Evolutionary conservation across 2,329 filamentous ascomycete species (phyloP), one percentile per base, ranked within the genome.

Genomic region (Fusarium napiforme): DNA sequence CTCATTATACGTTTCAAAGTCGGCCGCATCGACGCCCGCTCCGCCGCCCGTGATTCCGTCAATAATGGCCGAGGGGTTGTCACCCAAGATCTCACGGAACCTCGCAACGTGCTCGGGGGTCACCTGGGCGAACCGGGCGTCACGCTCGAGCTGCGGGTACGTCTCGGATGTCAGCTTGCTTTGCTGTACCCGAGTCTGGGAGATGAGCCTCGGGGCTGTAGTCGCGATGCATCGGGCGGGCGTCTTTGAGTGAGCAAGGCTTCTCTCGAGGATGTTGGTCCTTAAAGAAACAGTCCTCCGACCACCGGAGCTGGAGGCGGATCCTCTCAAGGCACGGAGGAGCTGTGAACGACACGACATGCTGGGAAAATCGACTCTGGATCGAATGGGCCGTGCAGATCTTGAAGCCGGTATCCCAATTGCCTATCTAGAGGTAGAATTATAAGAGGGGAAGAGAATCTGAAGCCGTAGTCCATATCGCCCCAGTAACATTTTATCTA

Each of bases 1-100:
- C 80, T 92, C 91, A 83, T 99, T 99, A 88, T 95, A 99, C 12
- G 93, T 89, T 81, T 96, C 94, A 74, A 98, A 88, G 80, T 98
- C 96, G 77, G 93, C 93, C n/a, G 91, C 82, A 36, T 84, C 91
- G 82, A 95, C 90, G 34, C 71, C 67, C 19, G 91, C 81, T 34
- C 83, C 90, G 82, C 95, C 91, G 32, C 71, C 73, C 7, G 91
- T 93, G 61, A 97, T 88, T 57, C 94, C 94, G 80, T 98, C 95
- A 69, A 98, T 90, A 58, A 98, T 87, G 4, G 94, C 95, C 40
- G 93, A 93, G 30, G 76, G 72, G 40, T 92, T 90, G 55, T 89
- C 88, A 62, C 94, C 93, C 39, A 99, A 88, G n/a, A 98, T 84
- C 26, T 90, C 85, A 81, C 92, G 91, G 87, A 99, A 98, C 84